phyloP scores from a whole-genome alignment of 73 alveolate species.

The Paramecium sonneborni region DNA sequence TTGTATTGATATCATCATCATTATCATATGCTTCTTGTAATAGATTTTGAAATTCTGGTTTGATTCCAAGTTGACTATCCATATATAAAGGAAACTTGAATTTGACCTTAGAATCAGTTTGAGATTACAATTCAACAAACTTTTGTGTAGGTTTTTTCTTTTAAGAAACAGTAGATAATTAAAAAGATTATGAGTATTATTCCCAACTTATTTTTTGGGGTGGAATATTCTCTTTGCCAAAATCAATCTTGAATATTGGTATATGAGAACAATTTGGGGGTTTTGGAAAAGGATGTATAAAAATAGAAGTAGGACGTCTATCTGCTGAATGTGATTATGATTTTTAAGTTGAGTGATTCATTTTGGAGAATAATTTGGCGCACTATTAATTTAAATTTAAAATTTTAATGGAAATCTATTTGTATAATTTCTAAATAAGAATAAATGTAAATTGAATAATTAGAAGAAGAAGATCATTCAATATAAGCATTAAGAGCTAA shows the following conservation, averaged over 20 bases:
- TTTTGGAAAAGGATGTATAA: not conserved
- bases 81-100: not conserved
- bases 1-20: slow-evolving; percentile 53
- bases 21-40: slow-evolving; percentile 27
- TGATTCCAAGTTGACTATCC: slow-evolving; percentile 6
- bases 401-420: not conserved
- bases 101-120: not conserved
- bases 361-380: slow-evolving; percentile 16
- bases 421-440: not conserved
- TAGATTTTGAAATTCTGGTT: not conserved
- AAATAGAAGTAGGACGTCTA: slow-evolving; percentile 7
- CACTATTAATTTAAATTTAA: slow-evolving; percentile 2
- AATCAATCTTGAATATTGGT: not conserved
- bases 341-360: not conserved
- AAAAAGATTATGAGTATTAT: not conserved
- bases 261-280: slow-evolving; percentile 5
- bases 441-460: not conserved
- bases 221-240: not conserved
- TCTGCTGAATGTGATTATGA: not conserved
- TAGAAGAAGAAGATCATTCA: not conserved
- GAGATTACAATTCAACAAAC: not conserved
- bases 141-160: not conserved
- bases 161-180: not conserved
- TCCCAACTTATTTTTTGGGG: not conserved
- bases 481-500: not conserved